These are phyloP conservation scores for Podospora appendiculata DNA, from an alignment of 495 filamentous ascomycete species.

Conservation along the genomic window DNA sequence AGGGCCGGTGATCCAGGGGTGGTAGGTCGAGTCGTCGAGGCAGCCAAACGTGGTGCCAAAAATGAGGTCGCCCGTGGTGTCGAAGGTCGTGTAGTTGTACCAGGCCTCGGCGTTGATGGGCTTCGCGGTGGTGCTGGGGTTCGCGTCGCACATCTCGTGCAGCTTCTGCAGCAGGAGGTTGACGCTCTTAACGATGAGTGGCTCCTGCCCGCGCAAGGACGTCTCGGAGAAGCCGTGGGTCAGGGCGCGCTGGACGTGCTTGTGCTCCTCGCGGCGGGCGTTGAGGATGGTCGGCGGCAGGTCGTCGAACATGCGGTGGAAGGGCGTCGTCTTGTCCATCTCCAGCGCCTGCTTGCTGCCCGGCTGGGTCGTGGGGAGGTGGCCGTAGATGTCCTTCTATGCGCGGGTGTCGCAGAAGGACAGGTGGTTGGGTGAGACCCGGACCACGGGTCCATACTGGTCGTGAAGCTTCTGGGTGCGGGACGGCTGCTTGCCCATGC, in stretches of 20 bases:
- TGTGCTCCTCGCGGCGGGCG: conserved; percentile 28
- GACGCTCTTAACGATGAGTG: conserved; percentile 26
- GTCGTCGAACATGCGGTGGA: conserved; percentile 1
- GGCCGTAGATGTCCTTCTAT: conserved; percentile 53
- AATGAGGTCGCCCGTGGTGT: conserved; percentile 48
- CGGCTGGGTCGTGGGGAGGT: conserved; percentile 14
- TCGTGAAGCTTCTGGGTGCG: conserved; percentile 29
- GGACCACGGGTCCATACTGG: conserved; percentile 46
- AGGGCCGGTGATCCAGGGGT: conserved; percentile 25
- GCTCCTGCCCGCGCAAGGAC: conserved; percentile 30
- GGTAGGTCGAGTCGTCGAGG: conserved; percentile 23
- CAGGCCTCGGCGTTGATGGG: conserved; percentile 32
- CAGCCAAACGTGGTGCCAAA: conserved; percentile 49
- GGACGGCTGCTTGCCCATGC: conserved; percentile 7
- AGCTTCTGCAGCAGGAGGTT: conserved; percentile 32
- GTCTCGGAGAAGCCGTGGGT: conserved; percentile 42
- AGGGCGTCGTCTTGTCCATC: conserved; percentile 29
- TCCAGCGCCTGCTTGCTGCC: conserved; percentile 2
- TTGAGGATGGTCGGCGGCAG: conserved; percentile 15
- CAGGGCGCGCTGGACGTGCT: conserved; percentile 33
- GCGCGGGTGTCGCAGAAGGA: conserved; percentile 45
- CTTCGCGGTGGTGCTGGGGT: not conserved
- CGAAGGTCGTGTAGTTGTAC: conserved; percentile 51
- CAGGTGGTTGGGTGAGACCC: conserved; percentile 47
- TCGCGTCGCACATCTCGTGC: conserved; percentile 12